These are phyloP conservation scores for Cytospora schulzeri DNA, from an alignment of 2,329 filamentous ascomycete genomes.

Conservation along the genomic window DNA sequence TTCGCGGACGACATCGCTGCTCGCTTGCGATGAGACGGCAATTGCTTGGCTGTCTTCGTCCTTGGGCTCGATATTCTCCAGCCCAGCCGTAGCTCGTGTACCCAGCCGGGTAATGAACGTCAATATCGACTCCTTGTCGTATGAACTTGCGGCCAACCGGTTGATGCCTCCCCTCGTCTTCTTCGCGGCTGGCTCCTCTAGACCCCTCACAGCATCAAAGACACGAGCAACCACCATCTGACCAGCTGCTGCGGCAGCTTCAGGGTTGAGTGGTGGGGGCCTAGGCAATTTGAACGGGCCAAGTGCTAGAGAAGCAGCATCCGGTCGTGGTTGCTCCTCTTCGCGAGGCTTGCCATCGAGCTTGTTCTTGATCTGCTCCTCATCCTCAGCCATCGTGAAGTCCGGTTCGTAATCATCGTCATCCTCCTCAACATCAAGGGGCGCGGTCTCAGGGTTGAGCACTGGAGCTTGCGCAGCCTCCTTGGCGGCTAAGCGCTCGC, in stretches of 20 bases:
- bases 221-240: constrained; percentile 75
- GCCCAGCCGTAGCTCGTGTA: constrained; percentile 72
- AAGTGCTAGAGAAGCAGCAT: constrained; percentile 61
- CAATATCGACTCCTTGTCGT: constrained; percentile 88
- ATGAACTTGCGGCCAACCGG: constrained; percentile 79
- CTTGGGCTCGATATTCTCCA: constrained; percentile 64
- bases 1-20: constrained; percentile 73
- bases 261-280: constrained; percentile 71
- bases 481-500: constrained; percentile 50
- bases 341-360: constrained; percentile 69
- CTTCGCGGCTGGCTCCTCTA: constrained; percentile 67
- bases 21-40: constrained; percentile 45
- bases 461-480: constrained; percentile 48
- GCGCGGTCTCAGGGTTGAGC: constrained; percentile 60
- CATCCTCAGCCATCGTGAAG: constrained; percentile 74
- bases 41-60: constrained; percentile 49
- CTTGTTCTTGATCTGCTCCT: constrained; percentile 76
- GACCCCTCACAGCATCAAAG: constrained; percentile 73
- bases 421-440: constrained; percentile 70
- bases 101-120: constrained; percentile 84
- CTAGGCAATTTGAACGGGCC: constrained; percentile 79
- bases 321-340: constrained; percentile 47
- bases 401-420: constrained; percentile 93
- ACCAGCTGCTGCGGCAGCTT: constrained; percentile 73
- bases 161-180: constrained; percentile 75